These are phyloP conservation scores for Exobasidium cylindrosporum DNA, from an alignment of 1,284 basidiomycete genomes.

Conservation along the genomic window DNA sequence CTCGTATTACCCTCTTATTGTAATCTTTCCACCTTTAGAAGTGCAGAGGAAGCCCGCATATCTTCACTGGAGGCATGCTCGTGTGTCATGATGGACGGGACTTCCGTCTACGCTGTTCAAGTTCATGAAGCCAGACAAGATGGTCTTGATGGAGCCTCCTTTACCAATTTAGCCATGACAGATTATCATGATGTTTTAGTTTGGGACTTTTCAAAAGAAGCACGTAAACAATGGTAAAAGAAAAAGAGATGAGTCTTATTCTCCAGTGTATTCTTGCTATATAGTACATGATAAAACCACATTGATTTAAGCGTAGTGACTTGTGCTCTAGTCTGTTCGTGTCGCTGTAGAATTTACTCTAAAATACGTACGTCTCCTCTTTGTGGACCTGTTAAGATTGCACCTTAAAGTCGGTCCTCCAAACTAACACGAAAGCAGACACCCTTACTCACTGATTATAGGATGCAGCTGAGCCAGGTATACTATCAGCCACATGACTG, in stretches of 20 bases:
- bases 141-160: neutral
- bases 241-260: no score
- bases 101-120: conserved; percentile 15
- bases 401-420: no score
- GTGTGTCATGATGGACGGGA: conserved; percentile 16
- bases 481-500: conserved; percentile 54
- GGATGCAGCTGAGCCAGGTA: conserved; percentile 55
- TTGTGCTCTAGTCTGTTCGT: no score
- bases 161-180: neutral
- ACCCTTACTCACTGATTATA: conserved; percentile 52
- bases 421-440: neutral
- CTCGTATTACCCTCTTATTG: neutral
- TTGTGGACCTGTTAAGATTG: neutral
- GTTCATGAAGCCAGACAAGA: conserved; percentile 7
- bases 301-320: no score
- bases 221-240: no score
- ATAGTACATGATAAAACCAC: no score
- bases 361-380: neutral
- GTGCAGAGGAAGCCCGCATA: neutral
- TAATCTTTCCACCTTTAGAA: neutral
- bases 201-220: neutral
- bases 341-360: no score
- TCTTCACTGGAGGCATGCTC: neutral
- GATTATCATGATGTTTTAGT: neutral
- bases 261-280: no score